Conservation (phyloP, 257 asterid genomes). For the Scutellaria baicalensis region DNA sequence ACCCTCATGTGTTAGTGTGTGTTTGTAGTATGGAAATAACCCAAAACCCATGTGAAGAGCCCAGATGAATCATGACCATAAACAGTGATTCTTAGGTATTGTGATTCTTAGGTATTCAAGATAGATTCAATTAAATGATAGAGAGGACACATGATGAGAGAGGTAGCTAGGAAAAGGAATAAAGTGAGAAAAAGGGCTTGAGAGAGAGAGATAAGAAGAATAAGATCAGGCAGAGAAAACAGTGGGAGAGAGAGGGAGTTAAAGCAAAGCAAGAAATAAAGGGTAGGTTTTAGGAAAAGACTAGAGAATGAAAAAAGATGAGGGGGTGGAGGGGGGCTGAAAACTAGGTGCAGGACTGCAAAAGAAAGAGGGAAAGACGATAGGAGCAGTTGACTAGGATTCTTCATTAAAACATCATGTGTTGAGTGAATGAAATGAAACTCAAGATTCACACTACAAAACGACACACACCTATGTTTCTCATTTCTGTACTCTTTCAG, state of each 20-base stretch:
- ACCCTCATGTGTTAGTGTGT: not conserved
- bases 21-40: not conserved
- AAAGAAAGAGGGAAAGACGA: too few species aligned
- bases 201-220: not conserved
- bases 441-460: not conserved
- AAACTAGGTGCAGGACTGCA: not conserved
- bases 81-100: constrained; percentile 26
- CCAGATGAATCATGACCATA: not conserved
- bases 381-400: not conserved
- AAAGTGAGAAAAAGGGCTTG: not conserved
- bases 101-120: constrained; percentile 20
- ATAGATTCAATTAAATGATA: not conserved
- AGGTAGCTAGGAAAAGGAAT: not conserved
- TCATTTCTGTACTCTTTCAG: not conserved
- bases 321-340: not conserved
- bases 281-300: constrained; percentile 10
- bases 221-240: not conserved
- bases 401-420: constrained; percentile 16
- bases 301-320: not conserved
- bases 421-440: not conserved
- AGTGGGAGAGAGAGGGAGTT: not conserved
- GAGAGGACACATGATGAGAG: not conserved
- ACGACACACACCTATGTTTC: not conserved
- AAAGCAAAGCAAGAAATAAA: too few species aligned
- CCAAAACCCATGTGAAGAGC: constrained; percentile 5